Evolutionary conservation across 2,329 filamentous ascomycete genomes (phyloP).

Genomic region (Nemania serpens): DNA sequence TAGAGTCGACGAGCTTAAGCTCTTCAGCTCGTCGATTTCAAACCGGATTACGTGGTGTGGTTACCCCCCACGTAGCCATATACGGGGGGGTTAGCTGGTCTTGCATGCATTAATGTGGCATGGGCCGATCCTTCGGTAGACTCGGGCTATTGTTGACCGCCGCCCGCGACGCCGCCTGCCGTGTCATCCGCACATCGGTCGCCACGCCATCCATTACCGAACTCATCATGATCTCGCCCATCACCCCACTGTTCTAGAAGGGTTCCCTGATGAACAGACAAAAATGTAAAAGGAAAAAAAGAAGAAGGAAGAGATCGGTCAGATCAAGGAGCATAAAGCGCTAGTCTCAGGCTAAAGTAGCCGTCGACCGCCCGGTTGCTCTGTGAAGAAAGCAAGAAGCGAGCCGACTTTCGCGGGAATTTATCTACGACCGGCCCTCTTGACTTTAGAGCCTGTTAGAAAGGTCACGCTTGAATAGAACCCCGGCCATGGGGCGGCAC

Average conservation of each 20-base stretch:
- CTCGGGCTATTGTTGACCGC: slow-evolving; percentile 30
- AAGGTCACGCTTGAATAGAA: slow-evolving; percentile 54
- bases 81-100: no score
- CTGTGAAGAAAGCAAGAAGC: slow-evolving; percentile 54
- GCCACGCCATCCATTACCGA: slow-evolving; percentile 58
- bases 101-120: no score
- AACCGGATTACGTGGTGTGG: slow-evolving; percentile 71
- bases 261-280: slow-evolving; percentile 60
- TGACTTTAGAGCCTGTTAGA: slow-evolving; percentile 56
- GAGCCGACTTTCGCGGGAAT: slow-evolving; percentile 41
- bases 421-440: slow-evolving; percentile 56
- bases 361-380: slow-evolving; percentile 64
- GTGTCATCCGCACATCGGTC: slow-evolving; percentile 65
- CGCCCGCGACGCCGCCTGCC: slow-evolving; percentile 62
- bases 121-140: not conserved
- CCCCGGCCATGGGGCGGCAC: slow-evolving; percentile 43
- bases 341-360: slow-evolving; percentile 66
- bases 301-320: slow-evolving; percentile 45
- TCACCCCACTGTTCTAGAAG: slow-evolving; percentile 55
- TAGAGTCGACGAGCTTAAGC: slow-evolving; percentile 65
- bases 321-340: slow-evolving; percentile 53
- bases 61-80: not conserved
- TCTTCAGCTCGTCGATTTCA: no score
- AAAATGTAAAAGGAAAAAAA: slow-evolving; percentile 52
- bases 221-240: slow-evolving; percentile 69